Evolutionary conservation across 495 filamentous ascomycete species (phyloP).

Genomic region (Hypoxylon fragiforme): DNA sequence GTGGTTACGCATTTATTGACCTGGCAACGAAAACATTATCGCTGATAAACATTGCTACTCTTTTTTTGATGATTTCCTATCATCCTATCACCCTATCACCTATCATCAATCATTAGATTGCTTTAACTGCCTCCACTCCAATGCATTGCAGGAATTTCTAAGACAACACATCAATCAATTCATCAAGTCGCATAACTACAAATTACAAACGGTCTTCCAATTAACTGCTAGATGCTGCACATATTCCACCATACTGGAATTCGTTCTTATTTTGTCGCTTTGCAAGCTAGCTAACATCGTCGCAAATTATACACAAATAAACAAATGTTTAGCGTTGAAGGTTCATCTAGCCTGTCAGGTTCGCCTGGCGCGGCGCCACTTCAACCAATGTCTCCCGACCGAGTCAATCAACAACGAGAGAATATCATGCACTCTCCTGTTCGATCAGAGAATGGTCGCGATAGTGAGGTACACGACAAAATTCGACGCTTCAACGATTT

Average conservation of each 20-base stretch:
- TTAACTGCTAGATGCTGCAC: constrained; percentile 8
- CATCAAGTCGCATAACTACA: too few relatives aligned
- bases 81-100: too few relatives aligned
- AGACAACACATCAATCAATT: constrained; percentile 9
- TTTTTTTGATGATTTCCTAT: too few relatives aligned
- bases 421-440: constrained; percentile 26
- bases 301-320: too few relatives aligned
- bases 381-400: constrained; percentile 75
- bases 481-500: constrained; percentile 82
- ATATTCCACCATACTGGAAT: neutral
- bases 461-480: constrained; percentile 77
- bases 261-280: neutral
- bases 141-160: neutral
- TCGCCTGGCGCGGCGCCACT: constrained; percentile 60
- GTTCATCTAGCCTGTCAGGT: constrained; percentile 36
- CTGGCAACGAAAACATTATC: constrained; percentile 27
- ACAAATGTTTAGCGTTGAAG: constrained; percentile 34
- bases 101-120: constrained; percentile 15
- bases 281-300: too few relatives aligned
- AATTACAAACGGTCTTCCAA: neutral
- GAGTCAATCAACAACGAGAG: constrained; percentile 70
- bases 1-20: constrained; percentile 23
- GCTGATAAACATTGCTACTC: constrained; percentile 37
- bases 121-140: constrained; percentile 6
- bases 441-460: constrained; percentile 51